These are phyloP conservation scores for Lachancea kluyveri DNA, from an alignment of 805 yeast species.

Conservation along the genomic window DNA sequence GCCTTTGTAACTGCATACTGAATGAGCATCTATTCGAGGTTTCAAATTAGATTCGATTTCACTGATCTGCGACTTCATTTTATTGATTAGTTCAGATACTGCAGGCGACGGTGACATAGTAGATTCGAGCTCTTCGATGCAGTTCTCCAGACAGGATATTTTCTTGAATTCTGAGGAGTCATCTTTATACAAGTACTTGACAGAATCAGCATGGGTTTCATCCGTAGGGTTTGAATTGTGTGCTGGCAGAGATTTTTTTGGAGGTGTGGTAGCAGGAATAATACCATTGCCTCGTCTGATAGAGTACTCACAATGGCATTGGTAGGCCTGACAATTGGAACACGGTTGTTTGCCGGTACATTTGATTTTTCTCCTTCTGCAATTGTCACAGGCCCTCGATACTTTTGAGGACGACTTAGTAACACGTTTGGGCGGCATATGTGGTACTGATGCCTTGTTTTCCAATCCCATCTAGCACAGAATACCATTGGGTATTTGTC, in stretches of 20 bases:
- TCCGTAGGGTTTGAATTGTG: constrained; percentile 1
- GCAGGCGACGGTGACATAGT: not conserved
- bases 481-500: no score
- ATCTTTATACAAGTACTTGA: constrained; percentile 17
- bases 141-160: constrained; percentile 8
- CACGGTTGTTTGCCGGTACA: constrained; percentile 31
- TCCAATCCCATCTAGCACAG: no score
- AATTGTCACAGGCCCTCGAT: constrained; percentile 28
- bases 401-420: no score
- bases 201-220: not conserved
- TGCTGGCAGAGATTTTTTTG: not conserved
- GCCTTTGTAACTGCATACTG: constrained; percentile 1
- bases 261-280: constrained; percentile 1
- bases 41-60: constrained; percentile 14
- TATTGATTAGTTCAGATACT: constrained; percentile 11
- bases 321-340: constrained; percentile 26
- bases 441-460: no score
- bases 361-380: constrained; percentile 29
- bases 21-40: constrained; percentile 13
- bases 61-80: constrained; percentile 14
- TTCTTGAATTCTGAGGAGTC: constrained; percentile 16
- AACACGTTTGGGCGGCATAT: no score
- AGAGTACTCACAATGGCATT: constrained; percentile 26
- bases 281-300: no score
- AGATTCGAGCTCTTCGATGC: constrained; percentile 1